These are phyloP conservation scores for Sclerotinia glacialis DNA, from an alignment of 2,329 filamentous ascomycete species.

Conservation along the genomic window DNA sequence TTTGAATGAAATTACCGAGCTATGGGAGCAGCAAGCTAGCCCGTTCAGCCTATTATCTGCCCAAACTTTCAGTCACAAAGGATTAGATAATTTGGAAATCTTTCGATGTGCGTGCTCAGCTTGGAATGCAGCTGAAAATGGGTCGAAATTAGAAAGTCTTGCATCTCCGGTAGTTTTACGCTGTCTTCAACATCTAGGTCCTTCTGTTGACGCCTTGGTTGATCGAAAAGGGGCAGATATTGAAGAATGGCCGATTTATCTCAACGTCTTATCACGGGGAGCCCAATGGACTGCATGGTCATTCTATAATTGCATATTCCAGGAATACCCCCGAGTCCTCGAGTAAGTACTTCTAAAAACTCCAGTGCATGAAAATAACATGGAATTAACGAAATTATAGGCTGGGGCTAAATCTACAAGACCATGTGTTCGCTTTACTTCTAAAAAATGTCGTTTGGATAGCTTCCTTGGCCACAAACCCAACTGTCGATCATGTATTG, in stretches of 20 bases:
- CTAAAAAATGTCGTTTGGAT: constrained; percentile 35
- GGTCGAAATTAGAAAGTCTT: constrained; percentile 22
- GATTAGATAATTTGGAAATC: constrained; percentile 31
- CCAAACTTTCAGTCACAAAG: not conserved
- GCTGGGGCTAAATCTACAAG: constrained; percentile 27
- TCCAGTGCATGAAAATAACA: not conserved
- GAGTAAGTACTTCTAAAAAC: constrained; percentile 26
- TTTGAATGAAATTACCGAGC: constrained; percentile 27
- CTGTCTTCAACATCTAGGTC: constrained; percentile 25
- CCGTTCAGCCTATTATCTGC: constrained; percentile 28
- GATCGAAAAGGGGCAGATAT: not conserved
- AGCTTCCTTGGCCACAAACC: constrained; percentile 28
- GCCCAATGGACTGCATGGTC: constrained; percentile 31
- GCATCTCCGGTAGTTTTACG: constrained; percentile 26
- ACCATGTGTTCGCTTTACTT: constrained; percentile 25
- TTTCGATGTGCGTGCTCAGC: constrained; percentile 34
- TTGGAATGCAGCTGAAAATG: constrained; percentile 29
- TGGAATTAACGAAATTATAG: constrained; percentile 27
- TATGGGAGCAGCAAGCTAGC: constrained; percentile 28
- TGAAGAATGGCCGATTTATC: constrained; percentile 14
- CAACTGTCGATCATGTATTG: not conserved
- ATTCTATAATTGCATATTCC: constrained; percentile 30
- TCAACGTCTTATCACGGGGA: constrained; percentile 26
- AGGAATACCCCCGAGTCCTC: constrained; percentile 34
- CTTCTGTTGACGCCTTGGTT: constrained; percentile 24